These are phyloP conservation scores for Pseudogymnoascus verrucosus DNA, from an alignment of 2,329 filamentous ascomycete species.

Conservation along the genomic window DNA sequence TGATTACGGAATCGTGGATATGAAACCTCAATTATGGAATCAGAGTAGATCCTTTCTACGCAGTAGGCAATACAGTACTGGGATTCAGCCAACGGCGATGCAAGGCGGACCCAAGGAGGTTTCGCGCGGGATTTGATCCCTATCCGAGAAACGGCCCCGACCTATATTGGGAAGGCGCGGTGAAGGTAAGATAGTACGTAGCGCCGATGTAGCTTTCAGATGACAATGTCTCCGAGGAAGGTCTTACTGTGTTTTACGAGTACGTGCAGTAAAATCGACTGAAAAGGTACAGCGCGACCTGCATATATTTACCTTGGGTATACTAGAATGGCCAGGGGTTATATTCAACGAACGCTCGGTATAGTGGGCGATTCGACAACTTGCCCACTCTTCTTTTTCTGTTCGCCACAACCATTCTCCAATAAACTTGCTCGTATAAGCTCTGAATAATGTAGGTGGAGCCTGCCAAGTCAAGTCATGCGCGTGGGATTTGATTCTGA, in stretches of 20 bases:
- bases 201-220: neutral
- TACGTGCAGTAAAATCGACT: neutral
- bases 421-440: neutral
- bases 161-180: neutral
- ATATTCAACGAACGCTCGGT: neutral
- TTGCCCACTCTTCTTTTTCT: neutral
- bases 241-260: conserved; percentile 1
- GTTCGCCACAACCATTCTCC: neutral
- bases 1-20: conserved; percentile 4
- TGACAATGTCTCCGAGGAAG: no score
- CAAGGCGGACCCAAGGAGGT: neutral
- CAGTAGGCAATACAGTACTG: neutral
- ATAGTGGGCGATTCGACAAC: neutral
- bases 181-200: neutral
- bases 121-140: neutral
- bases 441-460: conserved; percentile 5
- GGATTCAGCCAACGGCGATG: neutral
- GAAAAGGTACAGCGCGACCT: neutral
- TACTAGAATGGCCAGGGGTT: neutral
- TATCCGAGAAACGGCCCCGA: neutral
- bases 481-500: neutral
- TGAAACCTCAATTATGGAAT: neutral
- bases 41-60: neutral
- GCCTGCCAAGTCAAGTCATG: neutral
- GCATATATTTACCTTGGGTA: neutral